Evolutionary conservation across 306 rosid genomes (phyloP), one percentile per base, ranked within the genome.

Genomic region (Prunus campanulata): DNA sequence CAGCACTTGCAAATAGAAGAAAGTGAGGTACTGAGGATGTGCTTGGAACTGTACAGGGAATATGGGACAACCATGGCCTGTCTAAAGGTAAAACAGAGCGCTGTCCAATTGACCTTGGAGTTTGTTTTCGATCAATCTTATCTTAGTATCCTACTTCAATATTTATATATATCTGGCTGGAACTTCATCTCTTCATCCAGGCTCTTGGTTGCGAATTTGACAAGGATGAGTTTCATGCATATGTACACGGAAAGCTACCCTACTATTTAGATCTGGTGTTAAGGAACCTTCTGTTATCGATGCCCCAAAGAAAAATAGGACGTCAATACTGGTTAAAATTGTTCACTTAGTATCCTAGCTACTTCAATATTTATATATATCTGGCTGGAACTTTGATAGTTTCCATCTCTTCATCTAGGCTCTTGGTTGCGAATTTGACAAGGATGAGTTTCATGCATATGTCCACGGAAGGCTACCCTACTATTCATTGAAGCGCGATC

Each of bases 41-140:
- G 97, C 79, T 66, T 91, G 50, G 91, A 91, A 49, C 78, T 93
- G 82, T 91, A 93, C 61, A 51, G 68, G 50, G 92, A 91, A 83
- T 68, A 87, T 39, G 97, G 98, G 50, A 93, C 98, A 71, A 93
- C 96, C 52, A 89, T 93, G 98, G 97, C 98, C 15, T 95, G 98
- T 75, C 74, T 91, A 2, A 91, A 91, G 91, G 98, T 91, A 66
- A 56, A 56, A 52, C 25, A 69, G 46, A 69, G 25, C 15, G n/a
- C n/a, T 50, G 6, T 16, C n/a, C 2, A 50, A 15, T 19, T 54
- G 22, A 15, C 22, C 60, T 22, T 16, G 3, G 57, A 47, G 56
- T 68, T 68, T 2, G 8, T 59, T 59, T 68, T 47, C 22, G 15
- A 4, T 69, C 22, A 69, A 47, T 22, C 56, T 68, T 29, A 29